Percentiles rank a stretch among this genome's conserved stretches.
phyloP scores from a whole-genome alignment of 257 asterid species.

The Solanum dulcamara region DNA sequence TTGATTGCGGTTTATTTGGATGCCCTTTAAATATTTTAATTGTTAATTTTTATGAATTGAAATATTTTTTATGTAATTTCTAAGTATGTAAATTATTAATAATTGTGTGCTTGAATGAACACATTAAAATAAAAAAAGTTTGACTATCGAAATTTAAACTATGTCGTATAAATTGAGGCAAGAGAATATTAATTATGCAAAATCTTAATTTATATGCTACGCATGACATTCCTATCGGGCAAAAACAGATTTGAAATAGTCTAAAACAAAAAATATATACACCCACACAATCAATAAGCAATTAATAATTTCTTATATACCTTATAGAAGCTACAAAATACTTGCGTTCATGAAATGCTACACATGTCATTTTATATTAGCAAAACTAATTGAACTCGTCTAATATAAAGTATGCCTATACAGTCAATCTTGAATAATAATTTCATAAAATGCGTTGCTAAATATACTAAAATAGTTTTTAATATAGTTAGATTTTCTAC shows the following conservation, averaged over 20 bases:
- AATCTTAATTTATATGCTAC: too few species aligned
- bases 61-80: not conserved
- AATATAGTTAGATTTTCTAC: not conserved
- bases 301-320: not conserved
- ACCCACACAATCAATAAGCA: not conserved
- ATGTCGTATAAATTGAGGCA: not conserved
- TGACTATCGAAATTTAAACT: not conserved
- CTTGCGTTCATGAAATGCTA: not conserved
- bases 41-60: not conserved
- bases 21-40: not conserved
- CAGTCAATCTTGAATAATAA: not conserved
- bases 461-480: not conserved
- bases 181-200: too few species aligned
- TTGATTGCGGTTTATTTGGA: not conserved
- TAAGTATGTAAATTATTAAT: not conserved
- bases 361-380: not conserved
- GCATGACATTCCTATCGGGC: too few species aligned
- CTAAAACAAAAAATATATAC: not conserved
- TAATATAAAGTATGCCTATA: not conserved
- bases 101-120: rapidly evolving
- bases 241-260: too few species aligned
- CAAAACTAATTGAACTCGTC: not conserved
- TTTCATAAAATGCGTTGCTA: not conserved
- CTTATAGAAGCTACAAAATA: not conserved
- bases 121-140: not conserved